A percentile compares a stretch with the other conserved stretches of the same genome.
These are phyloP conservation scores for Hermanozyma aechmeae DNA, from an alignment of 805 yeast species.

Conservation along the genomic window DNA sequence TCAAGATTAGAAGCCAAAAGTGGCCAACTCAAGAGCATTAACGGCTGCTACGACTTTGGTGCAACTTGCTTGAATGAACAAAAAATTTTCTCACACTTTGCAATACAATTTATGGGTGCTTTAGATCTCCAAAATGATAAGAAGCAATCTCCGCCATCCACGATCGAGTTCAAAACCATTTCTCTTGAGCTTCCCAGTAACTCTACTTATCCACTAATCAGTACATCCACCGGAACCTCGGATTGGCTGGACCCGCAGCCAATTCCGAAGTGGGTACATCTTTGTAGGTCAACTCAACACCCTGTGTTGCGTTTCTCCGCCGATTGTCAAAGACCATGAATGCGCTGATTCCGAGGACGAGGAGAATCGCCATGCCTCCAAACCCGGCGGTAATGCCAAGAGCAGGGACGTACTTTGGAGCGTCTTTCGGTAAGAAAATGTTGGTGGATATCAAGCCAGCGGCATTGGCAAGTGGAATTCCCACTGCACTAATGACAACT, in stretches of 20 bases:
- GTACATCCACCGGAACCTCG: slow-evolving; percentile 40
- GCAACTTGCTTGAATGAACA: too few species aligned
- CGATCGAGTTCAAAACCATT: too few species aligned
- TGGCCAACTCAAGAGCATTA: too few species aligned
- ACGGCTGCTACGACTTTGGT: too few species aligned
- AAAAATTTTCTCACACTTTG: too few species aligned
- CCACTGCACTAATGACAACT: slow-evolving; percentile 38
- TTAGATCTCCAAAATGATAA: too few species aligned
- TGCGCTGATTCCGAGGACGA: slow-evolving; percentile 13
- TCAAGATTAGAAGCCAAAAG: too few species aligned
- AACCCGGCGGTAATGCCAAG: slow-evolving; percentile 22
- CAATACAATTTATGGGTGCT: too few species aligned
- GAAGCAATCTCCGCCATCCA: too few species aligned
- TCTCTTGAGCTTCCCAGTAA: too few species aligned
- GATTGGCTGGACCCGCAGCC: slow-evolving; percentile 36
- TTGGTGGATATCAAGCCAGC: slow-evolving; percentile 24
- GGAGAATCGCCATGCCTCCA: slow-evolving; percentile 19
- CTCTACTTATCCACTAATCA: slow-evolving; percentile 5
- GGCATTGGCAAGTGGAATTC: slow-evolving; percentile 25
- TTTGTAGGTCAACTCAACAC: slow-evolving; percentile 25
- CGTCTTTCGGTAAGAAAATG: slow-evolving; percentile 21
- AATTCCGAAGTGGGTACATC: slow-evolving; percentile 35
- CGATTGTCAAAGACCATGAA: slow-evolving; percentile 36
- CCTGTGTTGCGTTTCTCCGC: slow-evolving; percentile 30
- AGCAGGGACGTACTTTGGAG: too few species aligned